Percentiles rank a stretch among this genome's conserved stretches.
phyloP scores from a whole-genome alignment of 352 stramenopile species.

The Pythium dissotocum region DNA sequence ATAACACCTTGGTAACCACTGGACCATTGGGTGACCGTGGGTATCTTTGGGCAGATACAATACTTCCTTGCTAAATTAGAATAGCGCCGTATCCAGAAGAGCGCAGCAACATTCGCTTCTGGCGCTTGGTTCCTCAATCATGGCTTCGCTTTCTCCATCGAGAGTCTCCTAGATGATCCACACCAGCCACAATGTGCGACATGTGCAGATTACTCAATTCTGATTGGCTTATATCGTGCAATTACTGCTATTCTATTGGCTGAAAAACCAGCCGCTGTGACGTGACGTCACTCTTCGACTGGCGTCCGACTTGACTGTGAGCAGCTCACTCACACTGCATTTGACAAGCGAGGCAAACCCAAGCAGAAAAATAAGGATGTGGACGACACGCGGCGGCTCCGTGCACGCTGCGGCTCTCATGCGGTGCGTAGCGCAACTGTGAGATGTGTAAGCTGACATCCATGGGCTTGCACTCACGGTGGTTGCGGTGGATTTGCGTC shows the following conservation, averaged over 20 bases:
- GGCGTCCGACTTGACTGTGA: neutral
- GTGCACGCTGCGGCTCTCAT: neutral
- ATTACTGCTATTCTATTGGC: neutral
- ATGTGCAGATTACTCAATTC: neutral
- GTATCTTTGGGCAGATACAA: no score
- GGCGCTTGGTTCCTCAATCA: no score
- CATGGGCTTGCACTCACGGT: neutral
- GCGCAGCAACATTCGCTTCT: no score
- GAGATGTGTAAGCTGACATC: neutral
- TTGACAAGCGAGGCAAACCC: neutral
- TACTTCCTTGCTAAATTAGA: no score
- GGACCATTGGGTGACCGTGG: no score
- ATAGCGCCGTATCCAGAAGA: no score
- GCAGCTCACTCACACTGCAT: neutral
- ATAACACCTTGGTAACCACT: no score
- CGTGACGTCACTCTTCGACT: neutral
- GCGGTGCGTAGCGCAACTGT: neutral
- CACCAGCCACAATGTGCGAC: neutral
- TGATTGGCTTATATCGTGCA: neutral
- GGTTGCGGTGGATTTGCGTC: neutral
- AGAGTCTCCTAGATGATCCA: neutral
- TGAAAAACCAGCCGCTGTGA: neutral
- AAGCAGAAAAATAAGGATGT: neutral
- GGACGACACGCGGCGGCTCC: neutral
- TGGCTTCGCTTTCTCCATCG: neutral